A percentile compares a stretch with the other conserved stretches of the same genome.
These are phyloP conservation scores for Trichoderma polysporum DNA, from an alignment of 2,329 filamentous ascomycete species.

Conservation along the genomic window DNA sequence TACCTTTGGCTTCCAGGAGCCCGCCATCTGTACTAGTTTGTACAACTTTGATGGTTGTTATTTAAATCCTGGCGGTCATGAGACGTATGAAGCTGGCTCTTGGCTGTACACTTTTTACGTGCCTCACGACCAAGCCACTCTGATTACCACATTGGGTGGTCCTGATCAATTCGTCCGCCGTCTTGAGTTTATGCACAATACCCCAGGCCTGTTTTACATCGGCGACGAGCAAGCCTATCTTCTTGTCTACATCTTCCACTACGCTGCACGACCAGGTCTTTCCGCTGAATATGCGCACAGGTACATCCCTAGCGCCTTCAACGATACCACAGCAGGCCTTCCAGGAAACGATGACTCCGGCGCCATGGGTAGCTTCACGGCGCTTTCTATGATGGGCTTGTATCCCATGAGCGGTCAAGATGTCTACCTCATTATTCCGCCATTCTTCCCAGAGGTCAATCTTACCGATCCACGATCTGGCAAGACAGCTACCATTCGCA, in stretches of 20 bases:
- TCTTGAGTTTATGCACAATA: slow-evolving; percentile 64
- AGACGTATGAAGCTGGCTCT: slow-evolving; percentile 66
- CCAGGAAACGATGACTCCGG: slow-evolving; percentile 55
- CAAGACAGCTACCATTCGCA: slow-evolving; percentile 34
- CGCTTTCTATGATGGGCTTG: slow-evolving; percentile 52
- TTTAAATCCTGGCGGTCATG: slow-evolving; percentile 29
- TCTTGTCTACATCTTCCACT: slow-evolving; percentile 60
- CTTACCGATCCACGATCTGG: slow-evolving; percentile 32
- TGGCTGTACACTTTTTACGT: slow-evolving; percentile 71
- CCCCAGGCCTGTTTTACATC: slow-evolving; percentile 62
- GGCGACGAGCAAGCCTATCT: slow-evolving; percentile 61
- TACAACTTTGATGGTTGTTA: slow-evolving; percentile 47
- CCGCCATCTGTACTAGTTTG: slow-evolving; percentile 39
- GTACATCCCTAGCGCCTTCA: slow-evolving; percentile 69
- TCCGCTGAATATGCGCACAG: slow-evolving; percentile 55
- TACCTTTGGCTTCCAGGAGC: slow-evolving; percentile 67
- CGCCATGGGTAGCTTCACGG: slow-evolving; percentile 54
- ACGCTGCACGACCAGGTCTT: slow-evolving; percentile 61
- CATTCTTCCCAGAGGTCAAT: slow-evolving; percentile 50
- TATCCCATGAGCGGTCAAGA: slow-evolving; percentile 56
- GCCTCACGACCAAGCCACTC: slow-evolving; percentile 46
- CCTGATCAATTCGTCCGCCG: slow-evolving; percentile 55
- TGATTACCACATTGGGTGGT: slow-evolving; percentile 60
- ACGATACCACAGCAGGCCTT: slow-evolving; percentile 59
- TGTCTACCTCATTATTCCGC: slow-evolving; percentile 52